Base-by-base conservation (phyloP, 768 basidiomycete species). In the Amanita muscaria region DNA sequence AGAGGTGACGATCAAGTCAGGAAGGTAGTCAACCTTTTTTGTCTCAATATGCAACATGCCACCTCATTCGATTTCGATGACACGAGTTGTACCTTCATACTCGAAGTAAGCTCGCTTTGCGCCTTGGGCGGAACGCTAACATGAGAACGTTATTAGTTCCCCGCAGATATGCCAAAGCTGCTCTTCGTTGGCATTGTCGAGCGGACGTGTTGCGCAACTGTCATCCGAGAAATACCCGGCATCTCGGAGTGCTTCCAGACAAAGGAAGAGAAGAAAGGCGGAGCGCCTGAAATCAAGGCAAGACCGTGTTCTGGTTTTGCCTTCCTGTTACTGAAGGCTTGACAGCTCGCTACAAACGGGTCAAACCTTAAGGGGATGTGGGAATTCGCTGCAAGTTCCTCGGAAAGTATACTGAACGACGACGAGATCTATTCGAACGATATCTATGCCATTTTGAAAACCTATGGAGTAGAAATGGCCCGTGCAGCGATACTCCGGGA, bases 381-480 rank as follows among this genome's bases (percentile, higher is more conserved):
- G 94, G 66, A 76, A 44, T 87, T 80, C 54, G 68, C 77, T 23
- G 68, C 70, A 19, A 68, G 68, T 29, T 57, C 63, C 9, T 73
- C 66, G 16, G 73, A 77, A 51, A 72, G 65, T 38, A 78, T 80
- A 44, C 66, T 96, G 49, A 82, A 92, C 54, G 75, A 85, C 33
- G 73, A 91, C 56, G 74, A 76, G 19, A 78, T 97, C 45, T 88
- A 88, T 52, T 93, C 94, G 16, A 99, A 98, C 65, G 92, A 98
- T 56, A 88, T 99, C 47, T 88, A 89, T 56, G 84, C 93, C 12
- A 81, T 91, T 41, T 68, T 97, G 31, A 79, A 79, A 55, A 87
- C 91, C 0, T 98, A 97, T 59, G 96, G 96, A 27, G 93, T 99
- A 9, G 96, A 99, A 66, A 92, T 93, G 69, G 96, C 93, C 21